phyloP scores from a whole-genome alignment of 768 basidiomycete genomes.

The Phanerochaete sordida region DNA sequence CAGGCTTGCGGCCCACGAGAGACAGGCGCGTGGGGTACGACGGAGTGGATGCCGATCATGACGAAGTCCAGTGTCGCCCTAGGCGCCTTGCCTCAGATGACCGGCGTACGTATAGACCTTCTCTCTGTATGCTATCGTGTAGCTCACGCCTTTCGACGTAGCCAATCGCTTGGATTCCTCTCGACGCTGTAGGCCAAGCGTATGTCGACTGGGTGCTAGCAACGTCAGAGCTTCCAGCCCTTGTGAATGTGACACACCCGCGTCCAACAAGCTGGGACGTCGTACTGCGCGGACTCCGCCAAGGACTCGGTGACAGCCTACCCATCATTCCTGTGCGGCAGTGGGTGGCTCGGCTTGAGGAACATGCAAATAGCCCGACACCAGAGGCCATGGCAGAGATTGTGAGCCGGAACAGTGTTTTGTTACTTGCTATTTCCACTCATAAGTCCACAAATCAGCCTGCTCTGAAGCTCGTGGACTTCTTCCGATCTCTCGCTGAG shows the following conservation, averaged over 20 bases:
- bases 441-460: neutral
- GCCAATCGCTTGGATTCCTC: constrained; percentile 10
- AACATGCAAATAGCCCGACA: neutral
- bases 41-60: constrained; percentile 8
- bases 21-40: constrained; percentile 11
- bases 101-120: neutral
- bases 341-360: constrained; percentile 4
- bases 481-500: constrained; percentile 4
- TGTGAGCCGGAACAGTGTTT: neutral
- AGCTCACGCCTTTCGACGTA: neutral
- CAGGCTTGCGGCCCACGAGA: constrained; percentile 19
- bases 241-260: constrained; percentile 8
- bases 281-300: neutral
- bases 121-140: neutral
- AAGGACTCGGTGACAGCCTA: neutral
- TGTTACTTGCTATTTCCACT: neutral
- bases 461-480: constrained; percentile 7
- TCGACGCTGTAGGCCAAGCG: neutral
- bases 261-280: constrained; percentile 4
- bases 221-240: neutral
- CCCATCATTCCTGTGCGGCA: neutral
- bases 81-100: neutral
- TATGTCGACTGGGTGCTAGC: constrained; percentile 1
- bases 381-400: neutral
- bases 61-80: constrained; percentile 5